Evolutionary conservation across 2,329 filamentous ascomycete species (phyloP), one percentile per base, ranked within the genome.

Genomic region (Fusarium equiseti): DNA sequence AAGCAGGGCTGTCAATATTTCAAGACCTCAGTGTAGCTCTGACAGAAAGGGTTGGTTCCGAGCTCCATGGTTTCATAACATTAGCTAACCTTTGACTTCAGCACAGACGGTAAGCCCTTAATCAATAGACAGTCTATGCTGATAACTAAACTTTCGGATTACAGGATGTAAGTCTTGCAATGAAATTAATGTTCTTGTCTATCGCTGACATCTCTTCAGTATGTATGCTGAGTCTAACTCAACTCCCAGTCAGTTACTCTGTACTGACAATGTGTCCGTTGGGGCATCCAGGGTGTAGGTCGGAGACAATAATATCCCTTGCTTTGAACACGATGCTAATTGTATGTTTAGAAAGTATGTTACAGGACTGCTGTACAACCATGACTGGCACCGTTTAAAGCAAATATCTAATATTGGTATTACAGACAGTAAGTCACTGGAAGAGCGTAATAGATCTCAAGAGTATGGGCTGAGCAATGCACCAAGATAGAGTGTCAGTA

Each of bases 381-480:
- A 12, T 10, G 5, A 15, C 12, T n/a, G 6, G n/a, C 12, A 6
- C 13, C 8, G 26, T 15, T 10, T 6, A 20, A 18, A 46, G 5
- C 24, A 12, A 5, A 18, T 12, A 6, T 29, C 26, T 48, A n/a
- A 50, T 5, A 3, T 16, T 12, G 6, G 4, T 15, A 16, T 5
- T 5, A 9, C 8, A 50, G 46, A 50, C 29, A 31, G 46, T 50
- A 3, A 50, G 46, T 50, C 20, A 3, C 12, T 7, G 5, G 7
- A 18, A 8, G 5, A 22, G 11, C 8, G 15, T 10, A 18, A 0
- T 16, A 13, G 3, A 4, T 22, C 5, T 32, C 2, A 24, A 26
- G 16, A 4, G 22, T 35, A 10, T 16, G 13, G 6, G 29, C 27
- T 50, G 8, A 50, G 15, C 12, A 12, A 35, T 1, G 6, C 5